A percentile compares a stretch with the other conserved stretches of the same genome.
Evolutionary conservation across 2,329 filamentous ascomycete species (phyloP).

Genomic region (Emergomyces africanus): DNA sequence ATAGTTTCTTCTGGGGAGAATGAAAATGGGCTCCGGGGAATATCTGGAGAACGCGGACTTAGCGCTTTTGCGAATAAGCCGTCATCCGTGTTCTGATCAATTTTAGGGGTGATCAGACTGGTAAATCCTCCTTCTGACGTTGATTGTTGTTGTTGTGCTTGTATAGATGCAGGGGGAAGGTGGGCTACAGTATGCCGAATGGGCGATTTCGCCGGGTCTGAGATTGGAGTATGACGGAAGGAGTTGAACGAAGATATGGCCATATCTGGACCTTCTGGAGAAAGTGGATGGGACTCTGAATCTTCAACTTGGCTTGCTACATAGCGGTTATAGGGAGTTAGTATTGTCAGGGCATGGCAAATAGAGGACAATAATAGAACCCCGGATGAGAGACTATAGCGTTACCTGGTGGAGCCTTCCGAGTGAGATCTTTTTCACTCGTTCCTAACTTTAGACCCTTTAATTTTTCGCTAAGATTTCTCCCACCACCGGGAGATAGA

Average conservation of each 20-base stretch:
- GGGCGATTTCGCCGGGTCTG: slow-evolving; percentile 1
- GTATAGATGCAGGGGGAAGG: slow-evolving; percentile 25
- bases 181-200: slow-evolving; percentile 17
- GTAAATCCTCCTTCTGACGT: neutral
- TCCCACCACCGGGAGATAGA: slow-evolving; percentile 49
- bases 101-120: neutral
- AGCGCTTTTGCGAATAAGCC: slow-evolving; percentile 79
- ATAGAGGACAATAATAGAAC: neutral
- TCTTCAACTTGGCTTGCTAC: slow-evolving; percentile 21
- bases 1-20: slow-evolving; percentile 36
- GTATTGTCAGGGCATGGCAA: neutral
- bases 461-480: slow-evolving; percentile 64
- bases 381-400: neutral
- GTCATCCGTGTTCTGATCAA: slow-evolving; percentile 41
- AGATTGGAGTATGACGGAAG: slow-evolving; percentile 37
- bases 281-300: slow-evolving; percentile 38
- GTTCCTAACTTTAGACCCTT: slow-evolving; percentile 68
- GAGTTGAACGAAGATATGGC: slow-evolving; percentile 50
- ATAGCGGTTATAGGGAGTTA: slow-evolving; percentile 1
- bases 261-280: slow-evolving; percentile 50
- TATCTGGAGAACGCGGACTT: slow-evolving; percentile 75
- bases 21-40: slow-evolving; percentile 70
- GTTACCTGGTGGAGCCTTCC: slow-evolving; percentile 39
- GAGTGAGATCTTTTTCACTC: slow-evolving; percentile 50
- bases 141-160: slow-evolving; percentile 20